These are phyloP conservation scores for Rubia yunnanensis DNA, from an alignment of 257 asterid species.

Conservation along the genomic window DNA sequence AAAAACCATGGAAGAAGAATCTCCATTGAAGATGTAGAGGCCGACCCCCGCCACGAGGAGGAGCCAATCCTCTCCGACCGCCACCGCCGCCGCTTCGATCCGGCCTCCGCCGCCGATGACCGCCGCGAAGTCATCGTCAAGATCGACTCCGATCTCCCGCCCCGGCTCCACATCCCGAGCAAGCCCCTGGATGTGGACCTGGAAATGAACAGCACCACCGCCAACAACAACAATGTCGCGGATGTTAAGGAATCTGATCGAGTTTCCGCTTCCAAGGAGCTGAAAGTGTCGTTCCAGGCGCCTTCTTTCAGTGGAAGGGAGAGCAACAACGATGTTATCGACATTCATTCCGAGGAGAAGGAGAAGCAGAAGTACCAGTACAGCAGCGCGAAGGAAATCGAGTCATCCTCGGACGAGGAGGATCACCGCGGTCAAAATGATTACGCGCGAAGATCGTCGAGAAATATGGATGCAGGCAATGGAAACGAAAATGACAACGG, in stretches of 20 bases:
- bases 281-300: constrained; percentile 24
- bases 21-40: constrained; percentile 27
- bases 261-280: constrained; percentile 26
- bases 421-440: background rate
- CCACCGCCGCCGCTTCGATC: constrained; percentile 17
- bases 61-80: constrained; percentile 41
- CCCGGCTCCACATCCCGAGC: background rate
- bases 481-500: constrained; percentile 2
- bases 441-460: background rate
- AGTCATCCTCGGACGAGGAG: constrained; percentile 27
- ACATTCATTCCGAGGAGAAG: constrained; percentile 28
- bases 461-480: constrained; percentile 2
- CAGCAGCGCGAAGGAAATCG: background rate
- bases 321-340: constrained; percentile 18
- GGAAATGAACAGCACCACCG: constrained; percentile 45
- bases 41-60: constrained; percentile 25
- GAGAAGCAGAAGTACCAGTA: constrained; percentile 12
- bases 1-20: constrained; percentile 29
- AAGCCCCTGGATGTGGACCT: constrained; percentile 52
- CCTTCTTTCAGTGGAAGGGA: background rate
- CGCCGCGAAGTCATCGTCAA: constrained; percentile 44
- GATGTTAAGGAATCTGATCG: background rate
- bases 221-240: background rate
- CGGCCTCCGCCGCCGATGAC: constrained; percentile 15
- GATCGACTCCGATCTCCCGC: constrained; percentile 28